Evolutionary conservation across 1,284 basidiomycete genomes (phyloP).

Genomic region (Puccinia horiana): DNA sequence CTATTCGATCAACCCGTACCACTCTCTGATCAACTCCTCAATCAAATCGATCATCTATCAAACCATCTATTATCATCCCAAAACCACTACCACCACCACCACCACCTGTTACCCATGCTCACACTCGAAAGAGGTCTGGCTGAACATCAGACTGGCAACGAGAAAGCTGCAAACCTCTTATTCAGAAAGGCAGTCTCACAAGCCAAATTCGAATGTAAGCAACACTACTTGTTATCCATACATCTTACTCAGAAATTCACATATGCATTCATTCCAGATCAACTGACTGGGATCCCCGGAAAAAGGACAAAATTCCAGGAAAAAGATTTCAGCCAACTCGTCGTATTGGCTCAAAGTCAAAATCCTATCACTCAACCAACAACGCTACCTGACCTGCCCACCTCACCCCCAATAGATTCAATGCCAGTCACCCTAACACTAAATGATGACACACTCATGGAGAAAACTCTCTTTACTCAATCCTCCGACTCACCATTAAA

Average conservation of each 20-base stretch:
- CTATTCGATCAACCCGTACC: constrained; percentile 79
- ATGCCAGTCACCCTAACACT: constrained; percentile 75
- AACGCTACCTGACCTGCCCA: background rate
- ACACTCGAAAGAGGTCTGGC: constrained; percentile 44
- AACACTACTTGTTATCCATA: too few relatives aligned
- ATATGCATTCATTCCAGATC: constrained; percentile 62
- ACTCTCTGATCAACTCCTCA: constrained; percentile 7
- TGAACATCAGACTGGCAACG: constrained; percentile 56
- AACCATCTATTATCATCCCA: constrained; percentile 63
- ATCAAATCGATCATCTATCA: constrained; percentile 61
- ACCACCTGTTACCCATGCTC: constrained; percentile 30
- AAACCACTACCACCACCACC: background rate
- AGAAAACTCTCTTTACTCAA: constrained; percentile 82
- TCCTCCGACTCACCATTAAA: background rate
- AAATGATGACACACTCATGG: constrained; percentile 86
- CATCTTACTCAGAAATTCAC: background rate
- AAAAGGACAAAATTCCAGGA: constrained; percentile 93
- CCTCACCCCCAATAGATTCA: constrained; percentile 53
- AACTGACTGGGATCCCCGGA: constrained; percentile 88
- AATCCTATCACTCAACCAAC: background rate
- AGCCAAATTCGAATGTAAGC: constrained; percentile 70
- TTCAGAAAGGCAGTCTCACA: constrained; percentile 78
- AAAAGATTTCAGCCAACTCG: constrained; percentile 80
- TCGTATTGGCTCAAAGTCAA: constrained; percentile 84
- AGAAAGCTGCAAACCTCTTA: constrained; percentile 74